phyloP scores from a whole-genome alignment of 306 rosid species.

The Macrotyloma uniflorum region DNA sequence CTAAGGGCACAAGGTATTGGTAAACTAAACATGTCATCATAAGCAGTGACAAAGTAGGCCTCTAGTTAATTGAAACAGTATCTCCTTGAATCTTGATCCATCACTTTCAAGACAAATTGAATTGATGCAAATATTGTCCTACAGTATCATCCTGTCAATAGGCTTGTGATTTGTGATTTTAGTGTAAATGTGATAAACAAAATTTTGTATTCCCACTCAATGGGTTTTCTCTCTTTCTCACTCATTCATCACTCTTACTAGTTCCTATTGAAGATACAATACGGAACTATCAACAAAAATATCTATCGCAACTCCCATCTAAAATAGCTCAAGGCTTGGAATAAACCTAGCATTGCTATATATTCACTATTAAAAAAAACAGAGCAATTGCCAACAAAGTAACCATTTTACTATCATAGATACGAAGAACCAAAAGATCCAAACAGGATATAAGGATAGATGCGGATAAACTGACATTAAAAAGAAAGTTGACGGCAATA shows the following conservation, averaged over 20 bases:
- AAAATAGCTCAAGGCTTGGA: slow-evolving; percentile 6
- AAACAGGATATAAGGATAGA: not conserved
- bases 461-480: not conserved
- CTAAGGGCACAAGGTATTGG: not conserved
- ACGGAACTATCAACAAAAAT: not conserved
- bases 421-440: not conserved
- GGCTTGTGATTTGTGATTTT: not conserved
- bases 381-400: not conserved
- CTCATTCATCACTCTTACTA: not conserved
- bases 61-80: not conserved
- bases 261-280: not conserved
- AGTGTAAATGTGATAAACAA: not conserved
- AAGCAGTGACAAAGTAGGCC: not conserved
- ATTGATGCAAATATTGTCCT: slow-evolving; percentile 2
- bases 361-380: not conserved
- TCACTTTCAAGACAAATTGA: not conserved
- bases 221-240: slow-evolving; percentile 5
- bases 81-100: not conserved
- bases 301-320: not conserved
- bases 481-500: slow-evolving; percentile 17
- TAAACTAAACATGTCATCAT: not conserved
- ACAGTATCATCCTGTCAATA: slow-evolving; percentile 5
- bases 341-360: slow-evolving; percentile 2
- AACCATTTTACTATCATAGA: not conserved
- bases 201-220: not conserved